Percentiles rank a stretch among this genome's conserved stretches.
phyloP scores from a whole-genome alignment of 495 filamentous ascomycete genomes.

The Recurvomyces mirabilis region DNA sequence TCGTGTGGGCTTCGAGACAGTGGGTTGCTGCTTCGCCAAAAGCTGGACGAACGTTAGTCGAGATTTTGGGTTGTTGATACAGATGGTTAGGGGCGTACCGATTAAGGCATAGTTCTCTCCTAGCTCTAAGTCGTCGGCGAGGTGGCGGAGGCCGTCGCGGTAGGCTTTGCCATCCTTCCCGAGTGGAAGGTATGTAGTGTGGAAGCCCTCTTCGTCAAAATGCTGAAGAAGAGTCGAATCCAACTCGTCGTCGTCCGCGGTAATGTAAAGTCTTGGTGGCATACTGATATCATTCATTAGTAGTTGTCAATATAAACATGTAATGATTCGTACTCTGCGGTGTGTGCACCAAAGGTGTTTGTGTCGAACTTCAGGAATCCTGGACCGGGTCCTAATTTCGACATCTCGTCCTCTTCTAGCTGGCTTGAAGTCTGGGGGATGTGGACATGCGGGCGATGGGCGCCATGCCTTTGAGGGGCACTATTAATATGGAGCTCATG shows the following conservation, averaged over 20 bases:
- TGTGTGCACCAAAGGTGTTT: not conserved
- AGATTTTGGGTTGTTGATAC: not conserved
- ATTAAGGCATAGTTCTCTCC: slow-evolving; percentile 28
- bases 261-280: slow-evolving; percentile 45
- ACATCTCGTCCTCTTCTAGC: too few species aligned
- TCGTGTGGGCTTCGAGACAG: slow-evolving; percentile 43
- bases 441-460: too few species aligned
- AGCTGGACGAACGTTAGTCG: slow-evolving; percentile 5
- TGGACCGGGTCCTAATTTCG: not conserved
- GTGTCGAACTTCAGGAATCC: not conserved
- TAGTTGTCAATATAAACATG: not conserved
- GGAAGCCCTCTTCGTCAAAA: slow-evolving; percentile 47
- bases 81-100: not conserved
- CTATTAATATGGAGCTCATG: too few species aligned
- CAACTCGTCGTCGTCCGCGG: slow-evolving; percentile 45
- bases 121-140: slow-evolving; percentile 23
- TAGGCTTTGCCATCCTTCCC: slow-evolving; percentile 12
- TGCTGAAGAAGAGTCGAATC: slow-evolving; percentile 39
- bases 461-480: too few species aligned
- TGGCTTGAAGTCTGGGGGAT: too few species aligned
- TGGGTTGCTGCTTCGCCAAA: slow-evolving; percentile 46
- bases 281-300: slow-evolving; percentile 1
- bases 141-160: slow-evolving; percentile 3
- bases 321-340: not conserved
- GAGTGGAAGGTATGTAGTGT: slow-evolving; percentile 16